Conservation (phyloP, 1,284 basidiomycete species). For the Lentinula novae-zelandiae region DNA sequence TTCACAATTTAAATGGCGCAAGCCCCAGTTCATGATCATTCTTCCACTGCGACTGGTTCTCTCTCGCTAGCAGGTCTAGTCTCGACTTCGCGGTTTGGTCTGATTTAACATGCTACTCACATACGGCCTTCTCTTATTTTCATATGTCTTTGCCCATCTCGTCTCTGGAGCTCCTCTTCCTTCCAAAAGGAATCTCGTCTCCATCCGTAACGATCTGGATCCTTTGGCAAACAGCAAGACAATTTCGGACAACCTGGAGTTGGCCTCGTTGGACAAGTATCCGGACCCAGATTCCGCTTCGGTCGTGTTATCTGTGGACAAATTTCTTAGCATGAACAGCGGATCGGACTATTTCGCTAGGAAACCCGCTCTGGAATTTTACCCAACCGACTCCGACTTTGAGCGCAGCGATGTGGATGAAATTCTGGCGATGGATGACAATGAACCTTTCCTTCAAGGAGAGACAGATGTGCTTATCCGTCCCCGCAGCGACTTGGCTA, state of each 20-base stretch:
- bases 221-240: neutral
- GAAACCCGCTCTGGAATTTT: neutral
- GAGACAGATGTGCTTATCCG: neutral
- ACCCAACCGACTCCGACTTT: neutral
- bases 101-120: neutral
- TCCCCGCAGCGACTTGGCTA: neutral
- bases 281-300: neutral
- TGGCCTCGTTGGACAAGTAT: neutral
- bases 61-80: slow-evolving; percentile 3
- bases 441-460: neutral
- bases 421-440: neutral
- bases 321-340: neutral
- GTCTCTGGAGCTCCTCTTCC: neutral
- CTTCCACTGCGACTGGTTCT: neutral
- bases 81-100: neutral
- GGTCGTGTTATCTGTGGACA: neutral
- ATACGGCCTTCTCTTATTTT: neutral
- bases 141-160: neutral
- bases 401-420: neutral
- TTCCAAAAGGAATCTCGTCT: neutral
- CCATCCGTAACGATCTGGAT: neutral
- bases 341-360: neutral
- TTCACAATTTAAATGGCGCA: neutral
- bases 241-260: neutral
- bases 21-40: neutral